phyloP scores from a whole-genome alignment of 1,284 basidiomycete species.

The Ustilago tritici region DNA sequence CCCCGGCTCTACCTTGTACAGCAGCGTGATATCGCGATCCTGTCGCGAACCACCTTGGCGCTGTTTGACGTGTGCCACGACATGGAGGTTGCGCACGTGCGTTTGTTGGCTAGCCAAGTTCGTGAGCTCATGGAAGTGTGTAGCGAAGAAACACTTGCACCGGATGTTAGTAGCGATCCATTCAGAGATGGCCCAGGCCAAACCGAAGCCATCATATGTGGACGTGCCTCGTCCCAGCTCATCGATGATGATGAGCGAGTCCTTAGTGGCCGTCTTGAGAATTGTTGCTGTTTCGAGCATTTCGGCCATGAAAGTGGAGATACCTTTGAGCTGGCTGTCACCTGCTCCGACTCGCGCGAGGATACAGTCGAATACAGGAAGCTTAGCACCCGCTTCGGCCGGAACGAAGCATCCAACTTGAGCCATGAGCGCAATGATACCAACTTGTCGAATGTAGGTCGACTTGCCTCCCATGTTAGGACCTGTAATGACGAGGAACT shows the following conservation, averaged over 20 bases:
- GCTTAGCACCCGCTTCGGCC: conserved; percentile 74
- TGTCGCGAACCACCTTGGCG: conserved; percentile 72
- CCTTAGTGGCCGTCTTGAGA: conserved; percentile 84
- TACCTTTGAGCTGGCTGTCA: conserved; percentile 95
- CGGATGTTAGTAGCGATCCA: conserved; percentile 93
- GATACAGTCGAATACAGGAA: conserved; percentile 97
- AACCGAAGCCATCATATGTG: conserved; percentile 97
- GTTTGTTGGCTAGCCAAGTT: conserved; percentile 85
- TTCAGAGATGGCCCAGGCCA: conserved; percentile 98
- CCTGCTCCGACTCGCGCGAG: conserved; percentile 96
- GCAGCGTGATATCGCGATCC: conserved; percentile 78
- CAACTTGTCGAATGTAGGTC: conserved; percentile 75
- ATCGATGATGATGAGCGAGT: conserved; percentile 97
- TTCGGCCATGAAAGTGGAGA: conserved; percentile 99
- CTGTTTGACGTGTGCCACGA: conserved; percentile 87
- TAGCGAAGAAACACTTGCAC: conserved; percentile 83
- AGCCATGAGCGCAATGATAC: conserved; percentile 93
- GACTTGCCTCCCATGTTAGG: conserved; percentile 59
- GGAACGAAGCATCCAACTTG: conserved; percentile 96
- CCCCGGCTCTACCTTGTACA: conserved; percentile 87
- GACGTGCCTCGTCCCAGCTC: conserved; percentile 98
- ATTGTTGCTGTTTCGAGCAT: conserved; percentile 99
- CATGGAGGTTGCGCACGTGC: conserved; percentile 94
- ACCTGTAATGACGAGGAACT: conserved; percentile 87
- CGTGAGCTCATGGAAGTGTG: conserved; percentile 98